Conservation (phyloP, 2,329 filamentous ascomycete genomes). For the Clarireedia homoeocarpa region DNA sequence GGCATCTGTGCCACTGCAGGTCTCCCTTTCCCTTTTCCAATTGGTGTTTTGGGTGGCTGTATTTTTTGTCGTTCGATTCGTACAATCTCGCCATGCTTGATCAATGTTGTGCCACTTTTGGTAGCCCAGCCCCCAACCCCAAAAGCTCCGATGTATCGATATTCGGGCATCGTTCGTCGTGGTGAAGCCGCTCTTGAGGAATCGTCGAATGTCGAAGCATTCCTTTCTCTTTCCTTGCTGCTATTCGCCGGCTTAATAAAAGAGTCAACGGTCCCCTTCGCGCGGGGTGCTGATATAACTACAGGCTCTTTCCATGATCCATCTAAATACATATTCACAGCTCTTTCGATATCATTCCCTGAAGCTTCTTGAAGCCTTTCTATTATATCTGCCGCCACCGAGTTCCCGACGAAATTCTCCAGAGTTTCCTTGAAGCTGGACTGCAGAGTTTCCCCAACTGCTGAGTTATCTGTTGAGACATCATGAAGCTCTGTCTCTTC, state of each 20-base stretch:
- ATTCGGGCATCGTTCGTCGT: slow-evolving; percentile 38
- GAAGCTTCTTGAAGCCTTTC: slow-evolving; percentile 45
- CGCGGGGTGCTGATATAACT: background rate
- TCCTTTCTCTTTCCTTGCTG: background rate
- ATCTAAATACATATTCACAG: slow-evolving; percentile 64
- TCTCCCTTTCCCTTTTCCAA: slow-evolving; percentile 37
- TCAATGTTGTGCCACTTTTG: slow-evolving; percentile 64
- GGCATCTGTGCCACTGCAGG: slow-evolving; percentile 20
- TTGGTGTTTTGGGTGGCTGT: slow-evolving; percentile 45
- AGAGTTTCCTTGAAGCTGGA: slow-evolving; percentile 47
- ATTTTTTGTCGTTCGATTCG: slow-evolving; percentile 80
- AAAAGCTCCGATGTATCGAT: slow-evolving; percentile 82
- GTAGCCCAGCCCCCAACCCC: slow-evolving; percentile 91
- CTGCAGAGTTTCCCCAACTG: slow-evolving; percentile 11
- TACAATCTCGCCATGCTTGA: slow-evolving; percentile 77
- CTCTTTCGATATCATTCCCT: slow-evolving; percentile 50
- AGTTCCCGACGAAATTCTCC: slow-evolving; percentile 51
- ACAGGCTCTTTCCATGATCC: slow-evolving; percentile 49
- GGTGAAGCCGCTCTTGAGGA: slow-evolving; percentile 28
- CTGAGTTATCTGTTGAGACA: background rate
- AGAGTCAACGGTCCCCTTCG: slow-evolving; percentile 19
- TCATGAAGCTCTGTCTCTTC: slow-evolving; percentile 1
- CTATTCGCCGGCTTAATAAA: slow-evolving; percentile 15
- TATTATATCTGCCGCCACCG: slow-evolving; percentile 42
- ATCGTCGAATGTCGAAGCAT: background rate